Percentiles rank a stretch among this genome's conserved stretches.
phyloP scores from a whole-genome alignment of 768 basidiomycete species.

The Calocybe indica region DNA sequence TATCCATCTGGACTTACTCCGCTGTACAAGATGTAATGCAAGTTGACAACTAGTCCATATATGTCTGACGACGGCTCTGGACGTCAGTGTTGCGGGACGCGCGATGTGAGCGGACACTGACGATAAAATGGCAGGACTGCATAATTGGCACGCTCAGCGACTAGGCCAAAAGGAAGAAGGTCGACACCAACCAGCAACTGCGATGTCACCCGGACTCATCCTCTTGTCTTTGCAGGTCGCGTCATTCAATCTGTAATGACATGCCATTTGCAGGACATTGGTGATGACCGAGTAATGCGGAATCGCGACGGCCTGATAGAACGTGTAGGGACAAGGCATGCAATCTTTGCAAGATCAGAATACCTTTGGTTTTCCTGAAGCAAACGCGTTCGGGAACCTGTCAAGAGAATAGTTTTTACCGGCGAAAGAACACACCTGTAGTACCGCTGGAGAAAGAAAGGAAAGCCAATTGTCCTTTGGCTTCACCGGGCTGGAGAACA shows the following conservation, averaged over 20 bases:
- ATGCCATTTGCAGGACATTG: constrained; percentile 56
- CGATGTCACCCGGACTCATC: constrained; percentile 50
- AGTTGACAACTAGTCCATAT: constrained; percentile 54
- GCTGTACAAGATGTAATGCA: constrained; percentile 48
- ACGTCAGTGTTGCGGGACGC: no score
- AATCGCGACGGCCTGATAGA: constrained; percentile 54
- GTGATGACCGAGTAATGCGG: constrained; percentile 60
- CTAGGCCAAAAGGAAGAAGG: not conserved
- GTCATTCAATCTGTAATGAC: constrained; percentile 41
- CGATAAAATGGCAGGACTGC: constrained; percentile 58
- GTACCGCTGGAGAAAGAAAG: constrained; percentile 73
- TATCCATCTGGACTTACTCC: constrained; percentile 30
- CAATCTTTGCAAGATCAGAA: not conserved
- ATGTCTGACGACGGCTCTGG: constrained; percentile 33
- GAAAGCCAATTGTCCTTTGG: constrained; percentile 56
- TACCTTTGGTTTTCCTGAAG: constrained; percentile 32
- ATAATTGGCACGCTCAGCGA: not conserved
- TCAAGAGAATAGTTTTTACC: not conserved
- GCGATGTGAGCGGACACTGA: constrained; percentile 19
- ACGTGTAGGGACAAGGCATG: not conserved
- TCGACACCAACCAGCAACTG: constrained; percentile 40
- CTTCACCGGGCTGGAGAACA: constrained; percentile 49
- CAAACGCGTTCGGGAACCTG: not conserved
- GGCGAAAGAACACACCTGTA: constrained; percentile 42
- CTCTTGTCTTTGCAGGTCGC: constrained; percentile 30